These are phyloP conservation scores for Cladosporium phlei DNA, from an alignment of 2,329 filamentous ascomycete species.

Conservation along the genomic window DNA sequence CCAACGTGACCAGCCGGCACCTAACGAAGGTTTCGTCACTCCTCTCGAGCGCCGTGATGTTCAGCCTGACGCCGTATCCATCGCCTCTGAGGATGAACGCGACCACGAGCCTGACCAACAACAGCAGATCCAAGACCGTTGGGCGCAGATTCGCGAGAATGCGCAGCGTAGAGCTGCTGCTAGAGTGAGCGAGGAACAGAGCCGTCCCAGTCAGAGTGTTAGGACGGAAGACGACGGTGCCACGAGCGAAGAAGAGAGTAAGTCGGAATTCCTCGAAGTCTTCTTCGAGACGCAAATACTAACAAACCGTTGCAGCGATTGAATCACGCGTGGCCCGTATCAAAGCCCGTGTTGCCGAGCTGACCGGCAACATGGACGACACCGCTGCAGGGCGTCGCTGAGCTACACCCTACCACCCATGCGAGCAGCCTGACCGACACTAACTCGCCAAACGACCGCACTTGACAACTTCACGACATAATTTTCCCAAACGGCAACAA, in stretches of 20 bases:
- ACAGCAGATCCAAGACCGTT: constrained; percentile 60
- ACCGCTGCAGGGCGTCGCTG: neutral
- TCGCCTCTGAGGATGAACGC: constrained; percentile 39
- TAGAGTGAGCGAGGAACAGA: constrained; percentile 62
- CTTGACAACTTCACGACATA: neutral
- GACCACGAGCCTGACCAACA: constrained; percentile 34
- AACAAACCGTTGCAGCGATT: constrained; percentile 59
- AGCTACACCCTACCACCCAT: neutral
- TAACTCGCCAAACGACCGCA: neutral
- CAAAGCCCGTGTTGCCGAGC: constrained; percentile 90
- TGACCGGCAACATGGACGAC: constrained; percentile 54
- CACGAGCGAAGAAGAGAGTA: constrained; percentile 92
- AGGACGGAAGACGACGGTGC: constrained; percentile 72
- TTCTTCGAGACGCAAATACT: neutral
- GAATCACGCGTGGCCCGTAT: constrained; percentile 95
- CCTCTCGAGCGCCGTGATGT: constrained; percentile 18
- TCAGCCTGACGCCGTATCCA: constrained; percentile 34
- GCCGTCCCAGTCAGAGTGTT: constrained; percentile 42
- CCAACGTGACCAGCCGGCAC: constrained; percentile 16
- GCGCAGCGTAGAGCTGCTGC: constrained; percentile 73
- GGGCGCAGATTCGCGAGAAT: constrained; percentile 95
- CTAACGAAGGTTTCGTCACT: constrained; percentile 15
- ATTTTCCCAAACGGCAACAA: neutral
- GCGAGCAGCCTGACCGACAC: neutral
- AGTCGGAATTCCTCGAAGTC: constrained; percentile 49